phyloP scores from a whole-genome alignment of 768 basidiomycete species.

The Leccinum olivaceopallidum region DNA sequence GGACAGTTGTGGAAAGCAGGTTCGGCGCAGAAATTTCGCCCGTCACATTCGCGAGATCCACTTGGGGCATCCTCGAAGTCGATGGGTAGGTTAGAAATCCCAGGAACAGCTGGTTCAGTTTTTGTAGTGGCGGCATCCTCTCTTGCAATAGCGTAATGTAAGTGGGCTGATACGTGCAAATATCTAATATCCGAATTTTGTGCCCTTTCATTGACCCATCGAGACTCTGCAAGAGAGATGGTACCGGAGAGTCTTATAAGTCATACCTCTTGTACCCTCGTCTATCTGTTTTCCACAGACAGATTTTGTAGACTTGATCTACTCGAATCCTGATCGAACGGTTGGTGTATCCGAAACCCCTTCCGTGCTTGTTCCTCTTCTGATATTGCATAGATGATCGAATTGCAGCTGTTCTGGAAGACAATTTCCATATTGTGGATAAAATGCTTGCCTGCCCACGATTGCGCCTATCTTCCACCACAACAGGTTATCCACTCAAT shows the following conservation, averaged over 20 bases:
- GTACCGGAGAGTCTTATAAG: too few relatives aligned
- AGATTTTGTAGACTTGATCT: too few relatives aligned
- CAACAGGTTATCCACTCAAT: not conserved
- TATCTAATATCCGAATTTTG: not conserved
- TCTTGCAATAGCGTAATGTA: not conserved
- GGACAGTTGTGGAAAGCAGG: not conserved
- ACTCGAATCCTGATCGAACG: not conserved
- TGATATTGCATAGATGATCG: not conserved
- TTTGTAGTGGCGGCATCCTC: not conserved
- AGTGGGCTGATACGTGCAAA: not conserved
- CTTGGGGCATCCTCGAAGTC: constrained; percentile 1
- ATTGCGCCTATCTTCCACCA: not conserved
- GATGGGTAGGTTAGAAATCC: not conserved
- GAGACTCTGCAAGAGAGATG: too few relatives aligned
- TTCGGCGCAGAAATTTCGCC: constrained; percentile 1
- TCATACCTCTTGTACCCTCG: too few relatives aligned
- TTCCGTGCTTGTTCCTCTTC: not conserved
- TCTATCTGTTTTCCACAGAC: too few relatives aligned
- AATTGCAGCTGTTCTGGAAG: not conserved
- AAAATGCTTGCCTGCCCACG: not conserved
- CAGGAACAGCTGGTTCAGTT: not conserved
- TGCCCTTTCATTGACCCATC: not conserved
- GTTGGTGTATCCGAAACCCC: not conserved
- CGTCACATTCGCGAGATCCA: constrained; percentile 11
- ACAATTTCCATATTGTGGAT: not conserved